Evolutionary conservation across 2,329 filamentous ascomycete genomes (phyloP).

Genomic region (Colletotrichum sp.): DNA sequence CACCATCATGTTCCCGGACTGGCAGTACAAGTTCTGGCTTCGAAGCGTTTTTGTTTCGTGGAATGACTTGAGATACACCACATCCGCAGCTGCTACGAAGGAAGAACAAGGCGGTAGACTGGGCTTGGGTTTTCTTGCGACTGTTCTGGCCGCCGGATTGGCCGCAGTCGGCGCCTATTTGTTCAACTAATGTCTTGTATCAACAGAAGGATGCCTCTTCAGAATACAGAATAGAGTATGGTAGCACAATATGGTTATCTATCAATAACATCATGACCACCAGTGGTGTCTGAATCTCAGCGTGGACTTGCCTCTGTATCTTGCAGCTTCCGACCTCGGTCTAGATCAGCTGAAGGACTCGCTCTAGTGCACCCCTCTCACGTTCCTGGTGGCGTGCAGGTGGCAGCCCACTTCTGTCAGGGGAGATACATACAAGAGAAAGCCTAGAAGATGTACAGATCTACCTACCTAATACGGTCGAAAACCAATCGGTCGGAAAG

Average conservation of each 20-base stretch:
- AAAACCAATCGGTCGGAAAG: background rate
- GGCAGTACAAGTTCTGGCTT: constrained; percentile 52
- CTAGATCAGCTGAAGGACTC: background rate
- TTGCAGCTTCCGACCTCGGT: background rate
- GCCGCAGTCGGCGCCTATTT: background rate
- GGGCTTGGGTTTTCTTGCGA: background rate
- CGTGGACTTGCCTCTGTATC: background rate
- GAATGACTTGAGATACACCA: background rate
- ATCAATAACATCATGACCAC: background rate
- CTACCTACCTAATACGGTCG: background rate
- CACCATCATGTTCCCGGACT: constrained; percentile 57
- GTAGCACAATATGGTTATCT: rapidly evolving
- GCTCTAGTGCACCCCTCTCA: background rate
- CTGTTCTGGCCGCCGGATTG: background rate
- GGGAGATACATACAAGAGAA: background rate
- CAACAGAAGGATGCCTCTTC: background rate
- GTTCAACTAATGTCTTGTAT: background rate
- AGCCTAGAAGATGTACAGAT: background rate
- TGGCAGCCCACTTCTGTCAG: background rate
- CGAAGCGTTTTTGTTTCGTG: background rate
- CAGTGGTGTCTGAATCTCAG: background rate
- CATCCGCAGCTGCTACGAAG: background rate
- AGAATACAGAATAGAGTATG: background rate
- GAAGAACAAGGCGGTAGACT: background rate
- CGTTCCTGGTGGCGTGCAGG: background rate